A percentile compares a stretch with the other conserved stretches of the same genome.
Conservation (phyloP, 371 early-diverging fungal genomes). For the Apophysomyces elegans region DNA sequence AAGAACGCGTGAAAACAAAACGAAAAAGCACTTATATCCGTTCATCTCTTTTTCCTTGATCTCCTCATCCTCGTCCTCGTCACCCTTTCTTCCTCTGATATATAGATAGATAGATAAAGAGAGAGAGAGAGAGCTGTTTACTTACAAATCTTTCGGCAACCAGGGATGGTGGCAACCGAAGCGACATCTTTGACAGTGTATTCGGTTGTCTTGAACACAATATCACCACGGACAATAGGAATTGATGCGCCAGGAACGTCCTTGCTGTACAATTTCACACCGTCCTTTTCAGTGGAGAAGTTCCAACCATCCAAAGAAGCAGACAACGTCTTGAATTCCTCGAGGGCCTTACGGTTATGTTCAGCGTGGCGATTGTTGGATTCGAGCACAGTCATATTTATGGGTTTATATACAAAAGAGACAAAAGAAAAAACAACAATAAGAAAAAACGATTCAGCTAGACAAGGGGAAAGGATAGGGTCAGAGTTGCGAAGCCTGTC, state of each 20-base stretch:
- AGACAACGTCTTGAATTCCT: constrained; percentile 29
- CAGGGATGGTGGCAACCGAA: constrained; percentile 20
- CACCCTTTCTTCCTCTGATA: too few species aligned
- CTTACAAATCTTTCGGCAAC: constrained; percentile 30
- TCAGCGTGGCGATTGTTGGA: constrained; percentile 36
- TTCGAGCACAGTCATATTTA: constrained; percentile 35
- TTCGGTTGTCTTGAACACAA: constrained; percentile 6
- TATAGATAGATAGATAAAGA: too few species aligned
- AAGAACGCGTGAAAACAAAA: too few species aligned
- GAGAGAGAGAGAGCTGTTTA: neutral
- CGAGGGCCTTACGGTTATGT: constrained; percentile 26
- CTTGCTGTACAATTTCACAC: constrained; percentile 33
- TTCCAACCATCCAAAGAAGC: constrained; percentile 24
- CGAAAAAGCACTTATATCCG: too few species aligned
- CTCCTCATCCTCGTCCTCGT: too few species aligned
- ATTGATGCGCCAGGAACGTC: constrained; percentile 1
- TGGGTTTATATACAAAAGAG: constrained; percentile 23
- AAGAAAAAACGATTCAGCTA: neutral
- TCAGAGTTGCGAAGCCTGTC: neutral
- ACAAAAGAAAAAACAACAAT: neutral
- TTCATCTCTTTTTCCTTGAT: too few species aligned
- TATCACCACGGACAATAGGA: constrained; percentile 28
- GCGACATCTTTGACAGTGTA: constrained; percentile 27
- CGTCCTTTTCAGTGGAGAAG: constrained; percentile 18
- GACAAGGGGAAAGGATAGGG: neutral